These are phyloP conservation scores for Clohesyomyces aquaticus DNA, from an alignment of 495 filamentous ascomycete species.

Conservation along the genomic window DNA sequence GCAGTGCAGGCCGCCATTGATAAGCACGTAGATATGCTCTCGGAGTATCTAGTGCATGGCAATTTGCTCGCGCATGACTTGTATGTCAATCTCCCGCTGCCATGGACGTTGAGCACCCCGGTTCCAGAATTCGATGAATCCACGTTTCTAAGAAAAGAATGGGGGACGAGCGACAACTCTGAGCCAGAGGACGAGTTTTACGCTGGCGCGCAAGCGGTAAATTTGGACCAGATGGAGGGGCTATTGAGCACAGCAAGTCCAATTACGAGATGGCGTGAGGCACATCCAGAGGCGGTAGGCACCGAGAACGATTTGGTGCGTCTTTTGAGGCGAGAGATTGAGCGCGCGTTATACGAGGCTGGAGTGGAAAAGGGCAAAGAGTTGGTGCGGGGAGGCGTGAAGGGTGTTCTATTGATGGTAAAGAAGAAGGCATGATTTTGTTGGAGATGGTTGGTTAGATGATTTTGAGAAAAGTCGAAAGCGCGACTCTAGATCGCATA, in stretches of 20 bases:
- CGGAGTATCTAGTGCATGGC: slow-evolving; percentile 49
- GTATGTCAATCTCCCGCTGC: slow-evolving; percentile 55
- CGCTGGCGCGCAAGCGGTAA: slow-evolving; percentile 28
- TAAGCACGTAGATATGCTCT: slow-evolving; percentile 41
- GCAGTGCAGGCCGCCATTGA: slow-evolving; percentile 46
- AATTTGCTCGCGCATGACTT: slow-evolving; percentile 47
- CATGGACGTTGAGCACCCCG: slow-evolving; percentile 52
- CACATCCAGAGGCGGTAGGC: slow-evolving; percentile 46
- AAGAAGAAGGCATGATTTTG: slow-evolving; percentile 32
- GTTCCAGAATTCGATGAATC: slow-evolving; percentile 50
- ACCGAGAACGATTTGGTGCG: slow-evolving; percentile 37
- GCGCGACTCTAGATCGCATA: too few species aligned
- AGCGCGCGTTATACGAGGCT: slow-evolving; percentile 27
- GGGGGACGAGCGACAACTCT: slow-evolving; percentile 35
- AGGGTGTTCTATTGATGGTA: slow-evolving; percentile 31
- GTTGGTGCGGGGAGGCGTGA: slow-evolving; percentile 12
- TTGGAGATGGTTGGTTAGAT: too few species aligned
- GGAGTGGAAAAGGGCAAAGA: slow-evolving; percentile 35
- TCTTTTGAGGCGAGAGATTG: slow-evolving; percentile 20
- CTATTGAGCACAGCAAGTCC: slow-evolving; percentile 50
- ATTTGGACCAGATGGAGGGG: slow-evolving; percentile 47
- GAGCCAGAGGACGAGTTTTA: slow-evolving; percentile 41
- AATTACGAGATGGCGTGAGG: slow-evolving; percentile 56
- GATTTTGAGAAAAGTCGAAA: too few species aligned
- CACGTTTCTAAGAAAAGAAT: slow-evolving; percentile 51